Percentiles rank a stretch among this genome's conserved stretches.
Conservation (phyloP, 257 asterid genomes). For the Solanum commersonii region DNA sequence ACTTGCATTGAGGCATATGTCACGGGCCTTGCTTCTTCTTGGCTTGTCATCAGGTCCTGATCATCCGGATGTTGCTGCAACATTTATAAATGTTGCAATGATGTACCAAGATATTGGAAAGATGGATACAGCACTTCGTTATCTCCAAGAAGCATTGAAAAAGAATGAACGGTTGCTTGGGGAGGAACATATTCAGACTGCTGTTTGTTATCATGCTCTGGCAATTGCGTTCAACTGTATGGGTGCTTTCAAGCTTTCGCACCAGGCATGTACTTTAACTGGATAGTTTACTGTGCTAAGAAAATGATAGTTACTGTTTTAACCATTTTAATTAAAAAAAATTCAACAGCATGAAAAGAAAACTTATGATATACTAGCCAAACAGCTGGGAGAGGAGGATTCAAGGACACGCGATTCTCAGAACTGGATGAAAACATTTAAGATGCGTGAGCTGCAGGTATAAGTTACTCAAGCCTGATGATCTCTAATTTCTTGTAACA, state of each 20-base stretch:
- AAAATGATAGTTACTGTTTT: not conserved
- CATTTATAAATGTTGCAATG: conserved; percentile 94
- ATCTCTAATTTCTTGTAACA: not conserved
- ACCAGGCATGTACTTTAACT: conserved; percentile 44
- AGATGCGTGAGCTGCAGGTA: conserved; percentile 84
- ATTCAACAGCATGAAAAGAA: conserved; percentile 77
- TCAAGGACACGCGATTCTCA: conserved; percentile 84
- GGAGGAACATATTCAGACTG: conserved; percentile 93
- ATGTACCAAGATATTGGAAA: conserved; percentile 94
- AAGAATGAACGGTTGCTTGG: conserved; percentile 82
- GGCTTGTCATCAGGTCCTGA: conserved; percentile 86
- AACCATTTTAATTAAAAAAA: not conserved
- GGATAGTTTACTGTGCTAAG: not conserved
- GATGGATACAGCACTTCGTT: conserved; percentile 88
- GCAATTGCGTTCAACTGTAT: conserved; percentile 88
- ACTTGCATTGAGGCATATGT: conserved; percentile 91
- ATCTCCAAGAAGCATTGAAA: conserved; percentile 86
- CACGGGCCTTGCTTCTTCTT: conserved; percentile 73
- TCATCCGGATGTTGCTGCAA: conserved; percentile 97
- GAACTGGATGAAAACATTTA: conserved; percentile 89
- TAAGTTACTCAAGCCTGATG: not conserved
- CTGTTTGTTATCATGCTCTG: conserved; percentile 96
- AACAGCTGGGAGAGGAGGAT: conserved; percentile 95
- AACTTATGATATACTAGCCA: conserved; percentile 86
- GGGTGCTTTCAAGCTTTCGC: conserved; percentile 89